Evolutionary conservation across 805 yeast genomes (phyloP), one percentile per base, ranked within the genome.

Genomic region (Pichia nakasei): DNA sequence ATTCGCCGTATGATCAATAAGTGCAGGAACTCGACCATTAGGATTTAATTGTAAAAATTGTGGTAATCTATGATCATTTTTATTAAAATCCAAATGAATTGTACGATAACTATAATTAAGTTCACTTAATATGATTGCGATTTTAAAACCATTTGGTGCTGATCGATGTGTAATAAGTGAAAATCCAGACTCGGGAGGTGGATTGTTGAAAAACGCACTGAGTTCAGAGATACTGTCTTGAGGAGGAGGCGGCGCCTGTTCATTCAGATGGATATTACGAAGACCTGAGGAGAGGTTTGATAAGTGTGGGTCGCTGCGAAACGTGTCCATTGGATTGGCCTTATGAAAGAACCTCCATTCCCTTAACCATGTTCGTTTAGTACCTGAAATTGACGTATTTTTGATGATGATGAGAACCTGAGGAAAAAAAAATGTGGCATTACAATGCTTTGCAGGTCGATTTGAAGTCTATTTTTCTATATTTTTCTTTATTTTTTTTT

Each of bases 121-220:
- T 63, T 91, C 97, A 46, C 87, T 77, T 47, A 93, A 68, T 26
- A 87, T 82, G 37, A 89, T 87, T 22, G 97, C 96, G 15, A 91
- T 95, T 64, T 93, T 91, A 71, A 86, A 89, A 2, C 97, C 97
- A 63, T 89, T 89, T 22, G 97, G 97, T 1, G 96, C 96, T 4
- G 91, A 82, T 52, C 94, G 55, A 57, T 82, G 78, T 64, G 95
- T 56, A 76, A 85, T 87, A 38, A 89, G 69, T 1, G 96, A 86
- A 61, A 76, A 85, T 1, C 97, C 97, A 50, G 80, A 83, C 18
- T 73, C 63, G 11, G 96, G 95, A 52, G 80, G 83, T 4, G 58
- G 60, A 33, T 46, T 80, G 51, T 75, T 77, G 58, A 86, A 82
- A 60, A 85, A 87, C 49, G 75, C 71, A 24, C 82, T 72, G 42